phyloP scores from a whole-genome alignment of 225 moss, liverwort and hornwort genomes.

The Rhytidiadelphus loreus region DNA sequence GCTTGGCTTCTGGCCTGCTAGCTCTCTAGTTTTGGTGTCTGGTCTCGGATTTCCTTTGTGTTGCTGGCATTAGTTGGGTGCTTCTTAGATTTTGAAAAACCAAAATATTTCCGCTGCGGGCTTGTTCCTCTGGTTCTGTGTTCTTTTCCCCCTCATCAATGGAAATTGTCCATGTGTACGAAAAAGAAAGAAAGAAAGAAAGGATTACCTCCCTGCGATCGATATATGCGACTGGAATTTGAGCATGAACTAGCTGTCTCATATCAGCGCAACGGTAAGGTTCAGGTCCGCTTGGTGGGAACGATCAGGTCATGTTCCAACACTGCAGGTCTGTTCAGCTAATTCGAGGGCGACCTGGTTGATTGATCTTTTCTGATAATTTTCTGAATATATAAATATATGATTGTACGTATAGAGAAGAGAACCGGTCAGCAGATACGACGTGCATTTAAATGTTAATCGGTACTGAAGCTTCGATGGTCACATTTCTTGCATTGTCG shows the following conservation, averaged over 20 bases:
- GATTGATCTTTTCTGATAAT: not conserved
- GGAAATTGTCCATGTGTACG: too few relatives aligned
- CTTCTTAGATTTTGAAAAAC: too few relatives aligned
- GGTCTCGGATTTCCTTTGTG: too few relatives aligned
- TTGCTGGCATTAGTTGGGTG: too few relatives aligned
- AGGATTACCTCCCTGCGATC: not conserved
- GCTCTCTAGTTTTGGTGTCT: too few relatives aligned
- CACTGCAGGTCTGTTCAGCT: not conserved
- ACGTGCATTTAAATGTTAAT: not conserved
- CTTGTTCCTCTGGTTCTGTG: too few relatives aligned
- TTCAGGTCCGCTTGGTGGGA: too few relatives aligned
- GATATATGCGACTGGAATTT: not conserved
- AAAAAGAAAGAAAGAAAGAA: too few relatives aligned
- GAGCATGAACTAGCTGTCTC: not conserved
- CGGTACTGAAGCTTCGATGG: not conserved
- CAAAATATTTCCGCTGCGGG: too few relatives aligned
- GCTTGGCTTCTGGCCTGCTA: too few relatives aligned
- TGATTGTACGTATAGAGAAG: not conserved
- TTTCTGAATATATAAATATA: not conserved
- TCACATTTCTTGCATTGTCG: not conserved
- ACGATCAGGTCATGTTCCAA: not conserved
- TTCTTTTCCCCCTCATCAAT: too few relatives aligned
- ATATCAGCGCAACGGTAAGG: too few relatives aligned
- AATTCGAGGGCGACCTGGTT: not conserved
- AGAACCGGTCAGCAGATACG: not conserved